phyloP scores from a whole-genome alignment of 1,284 basidiomycete species.

The Ceratobasidium sp. region DNA sequence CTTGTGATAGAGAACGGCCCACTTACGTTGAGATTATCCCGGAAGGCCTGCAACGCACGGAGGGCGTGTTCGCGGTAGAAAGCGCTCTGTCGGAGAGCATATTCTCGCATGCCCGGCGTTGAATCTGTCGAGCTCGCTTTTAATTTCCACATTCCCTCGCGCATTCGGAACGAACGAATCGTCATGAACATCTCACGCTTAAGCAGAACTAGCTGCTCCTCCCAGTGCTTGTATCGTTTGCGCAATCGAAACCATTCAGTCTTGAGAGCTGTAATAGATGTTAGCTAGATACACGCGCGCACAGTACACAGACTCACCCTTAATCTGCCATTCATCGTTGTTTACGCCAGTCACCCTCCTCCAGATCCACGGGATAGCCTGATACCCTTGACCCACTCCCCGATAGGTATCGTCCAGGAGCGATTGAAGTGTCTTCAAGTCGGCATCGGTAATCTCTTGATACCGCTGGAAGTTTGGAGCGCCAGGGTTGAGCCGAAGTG shows the following conservation, averaged over 20 bases:
- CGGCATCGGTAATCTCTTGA: neutral
- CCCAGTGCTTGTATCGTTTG: slow-evolving; percentile 30
- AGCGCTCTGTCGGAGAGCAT: neutral
- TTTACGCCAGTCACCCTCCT: neutral
- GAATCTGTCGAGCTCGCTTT: neutral
- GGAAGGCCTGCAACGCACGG: neutral
- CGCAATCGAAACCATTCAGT: slow-evolving; percentile 26
- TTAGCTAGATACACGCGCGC: neutral
- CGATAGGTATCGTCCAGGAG: neutral
- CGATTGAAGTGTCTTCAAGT: neutral
- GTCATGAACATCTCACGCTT: slow-evolving; percentile 33
- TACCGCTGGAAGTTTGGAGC: neutral
- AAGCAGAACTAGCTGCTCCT: slow-evolving; percentile 14
- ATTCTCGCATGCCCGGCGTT: neutral
- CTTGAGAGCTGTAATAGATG: neutral
- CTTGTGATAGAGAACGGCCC: no score
- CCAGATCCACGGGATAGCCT: slow-evolving; percentile 21
- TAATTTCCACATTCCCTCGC: neutral
- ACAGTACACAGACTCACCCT: neutral
- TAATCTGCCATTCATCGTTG: slow-evolving; percentile 16
- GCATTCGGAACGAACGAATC: neutral
- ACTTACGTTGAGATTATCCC: neutral
- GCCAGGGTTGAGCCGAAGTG: neutral
- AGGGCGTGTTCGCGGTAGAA: neutral
- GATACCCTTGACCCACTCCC: neutral